Evolutionary conservation across 2,329 filamentous ascomycete species (phyloP), one percentile per base, ranked within the genome.

Genomic region (Pseudophaeomoniella oleicola): DNA sequence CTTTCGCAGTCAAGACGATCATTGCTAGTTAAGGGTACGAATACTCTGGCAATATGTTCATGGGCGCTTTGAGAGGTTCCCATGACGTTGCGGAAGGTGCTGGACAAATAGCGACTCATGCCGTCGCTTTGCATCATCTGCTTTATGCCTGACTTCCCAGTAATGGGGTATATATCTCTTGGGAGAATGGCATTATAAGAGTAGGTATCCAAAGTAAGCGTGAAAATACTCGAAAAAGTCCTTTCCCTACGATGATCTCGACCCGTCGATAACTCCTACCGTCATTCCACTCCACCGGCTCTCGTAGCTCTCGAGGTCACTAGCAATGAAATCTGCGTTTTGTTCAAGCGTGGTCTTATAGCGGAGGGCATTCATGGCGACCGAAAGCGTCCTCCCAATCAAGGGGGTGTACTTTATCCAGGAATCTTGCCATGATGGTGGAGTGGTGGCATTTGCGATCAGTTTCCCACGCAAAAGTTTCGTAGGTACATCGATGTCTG

Each of bases 251-350:
- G 30, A 32, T 14, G 30, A 5, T 15, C 30, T 32, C 30, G 38
- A 46, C 19, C 16, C 41, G 37, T 55, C 47, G 35, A 56, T 60
- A 17, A 59, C 40, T 13, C 55, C 57, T 2, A 62, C 60, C 14
- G 44, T 51, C 34, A 41, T 47, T 16, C 57, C 56, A 37, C 50
- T 47, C 48, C 53, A 60, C 31, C 44, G 41, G 16, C 49, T 51
- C 30, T 50, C 45, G 2, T 32, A 35, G 19, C 19, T 47, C 39
- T 52, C 55, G 32, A 63, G 46, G 45, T 63, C 59, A 32, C 44
- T 49, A 10, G 59, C 58, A 31, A 64, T 51, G 33, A 63, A 58
- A n/a, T 62, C 60, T 2, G 59, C 60, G 39, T 57, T 55, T 38
- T 58, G 52, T 41, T 63, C 60, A 6, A 61, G 51, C 10, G 53